Percentiles rank a stretch among this genome's conserved stretches.
Conservation (phyloP, 352 stramenopile genomes). For the Phytophthora sojae region DNA sequence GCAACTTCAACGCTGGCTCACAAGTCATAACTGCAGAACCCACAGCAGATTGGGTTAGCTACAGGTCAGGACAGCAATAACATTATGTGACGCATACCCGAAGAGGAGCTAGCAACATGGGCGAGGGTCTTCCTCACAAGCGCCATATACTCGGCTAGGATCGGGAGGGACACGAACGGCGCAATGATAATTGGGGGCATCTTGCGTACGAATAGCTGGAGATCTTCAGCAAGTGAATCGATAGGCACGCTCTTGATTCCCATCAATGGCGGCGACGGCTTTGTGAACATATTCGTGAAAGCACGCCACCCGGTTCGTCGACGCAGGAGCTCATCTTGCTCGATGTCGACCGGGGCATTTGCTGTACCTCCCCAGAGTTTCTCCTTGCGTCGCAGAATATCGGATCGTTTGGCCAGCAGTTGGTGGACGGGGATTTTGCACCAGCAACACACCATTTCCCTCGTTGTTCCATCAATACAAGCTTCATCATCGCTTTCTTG, state of each 20-base stretch:
- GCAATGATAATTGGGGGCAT: constrained; percentile 77
- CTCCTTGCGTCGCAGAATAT: constrained; percentile 58
- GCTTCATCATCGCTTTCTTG: constrained; percentile 24
- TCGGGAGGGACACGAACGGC: constrained; percentile 68
- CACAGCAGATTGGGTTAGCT: constrained; percentile 3
- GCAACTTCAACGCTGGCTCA: constrained; percentile 71
- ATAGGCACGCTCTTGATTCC: constrained; percentile 77
- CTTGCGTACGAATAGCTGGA: constrained; percentile 58
- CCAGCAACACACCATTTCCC: constrained; percentile 85
- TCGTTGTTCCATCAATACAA: constrained; percentile 13
- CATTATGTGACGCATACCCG: constrained; percentile 46
- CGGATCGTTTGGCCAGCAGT: constrained; percentile 54
- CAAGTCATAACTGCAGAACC: constrained; percentile 52
- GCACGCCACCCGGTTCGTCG: constrained; percentile 75
- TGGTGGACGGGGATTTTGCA: constrained; percentile 74
- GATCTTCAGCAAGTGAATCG: constrained; percentile 50
- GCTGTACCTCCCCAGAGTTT: constrained; percentile 76
- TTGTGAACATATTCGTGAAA: constrained; percentile 73
- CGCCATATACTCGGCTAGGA: constrained; percentile 78
- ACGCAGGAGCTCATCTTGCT: constrained; percentile 75
- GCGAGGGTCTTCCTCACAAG: constrained; percentile 68
- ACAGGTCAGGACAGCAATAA: not conserved
- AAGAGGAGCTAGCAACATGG: constrained; percentile 41
- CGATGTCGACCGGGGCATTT: constrained; percentile 70
- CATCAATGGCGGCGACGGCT: constrained; percentile 57